Base-by-base conservation (phyloP, 441 rosid species). In the Sinapis alba region DNA sequence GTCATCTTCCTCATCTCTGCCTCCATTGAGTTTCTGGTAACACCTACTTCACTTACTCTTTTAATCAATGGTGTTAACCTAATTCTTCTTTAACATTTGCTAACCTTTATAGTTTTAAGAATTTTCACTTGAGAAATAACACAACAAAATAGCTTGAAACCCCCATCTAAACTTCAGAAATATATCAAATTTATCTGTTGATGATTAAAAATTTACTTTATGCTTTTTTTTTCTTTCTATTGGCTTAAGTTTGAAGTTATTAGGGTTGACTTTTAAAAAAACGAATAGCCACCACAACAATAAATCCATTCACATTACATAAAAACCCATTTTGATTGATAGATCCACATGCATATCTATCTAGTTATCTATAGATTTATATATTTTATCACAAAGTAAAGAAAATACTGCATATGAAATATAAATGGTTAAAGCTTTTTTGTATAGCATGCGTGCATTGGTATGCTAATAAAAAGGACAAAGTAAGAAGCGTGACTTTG, bases 1-100 rank as follows among this genome's bases (percentile, higher is more conserved):
- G 82, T 63, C 77, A 85, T 95, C 88, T 93, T 82, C 86, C 84
- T 93, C 75, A 84, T 87, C 73, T 87, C 98, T 43, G 93, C 99
- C 32, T 66, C 85, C 30, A 65, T 89, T 21, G 89, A 95, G 81
- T 87, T 95, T 18, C 90, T 92, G 96, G 98, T 90, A 90, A 11
- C 1, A 38, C 20, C 26, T 41, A 64, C 21, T 63, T 24, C 18
- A 28, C 64, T 63, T 13, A 47, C 70, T 54, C 10, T 34, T 30
- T 19, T 38, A 1, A 26, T 26, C 16, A 26, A 26, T 13, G 62
- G 19, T 26, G 34, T 58, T 58, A 58, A 7, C 62, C 34, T 58
- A 26, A 5, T 9, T 23, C 4, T 9, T 23, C 4, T 62, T 2
- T 38, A 11, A 50, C 68, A 23, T 27, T 57, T 45, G 26, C 12